These are phyloP conservation scores for Wickerhamiella kurtzmanii DNA, from an alignment of 805 yeast genomes.

Conservation along the genomic window DNA sequence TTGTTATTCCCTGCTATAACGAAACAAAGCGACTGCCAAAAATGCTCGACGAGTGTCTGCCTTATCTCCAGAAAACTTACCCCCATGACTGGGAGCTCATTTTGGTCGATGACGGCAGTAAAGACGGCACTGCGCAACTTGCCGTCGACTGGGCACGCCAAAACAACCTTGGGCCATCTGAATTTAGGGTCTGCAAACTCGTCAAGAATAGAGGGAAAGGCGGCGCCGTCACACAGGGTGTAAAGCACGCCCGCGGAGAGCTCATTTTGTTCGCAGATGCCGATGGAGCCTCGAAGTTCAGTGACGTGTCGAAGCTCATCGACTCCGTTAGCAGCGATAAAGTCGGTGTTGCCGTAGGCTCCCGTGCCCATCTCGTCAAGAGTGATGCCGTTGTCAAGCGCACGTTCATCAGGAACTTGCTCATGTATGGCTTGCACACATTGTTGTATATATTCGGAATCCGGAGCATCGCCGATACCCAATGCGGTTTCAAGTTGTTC, in stretches of 20 bases:
- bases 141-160: conserved; percentile 47
- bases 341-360: conserved; percentile 56
- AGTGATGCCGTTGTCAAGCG: conserved; percentile 96
- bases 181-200: conserved; percentile 57
- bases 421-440: conserved; percentile 86
- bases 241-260: conserved; percentile 59
- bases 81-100: conserved; percentile 51
- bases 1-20: conserved; percentile 89
- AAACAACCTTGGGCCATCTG: conserved; percentile 41
- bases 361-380: conserved; percentile 91
- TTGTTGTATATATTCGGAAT: conserved; percentile 83
- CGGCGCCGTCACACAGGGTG: conserved; percentile 93
- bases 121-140: conserved; percentile 60
- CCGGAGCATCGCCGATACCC: conserved; percentile 77
- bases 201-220: conserved; percentile 81
- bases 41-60: conserved; percentile 30
- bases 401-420: conserved; percentile 70
- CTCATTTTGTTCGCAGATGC: conserved; percentile 88
- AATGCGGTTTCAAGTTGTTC: conserved; percentile 93
- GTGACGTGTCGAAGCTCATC: conserved; percentile 47
- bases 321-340: conserved; percentile 25
- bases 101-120: conserved; percentile 85
- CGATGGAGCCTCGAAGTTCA: conserved; percentile 84
- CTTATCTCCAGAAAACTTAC: conserved; percentile 32
- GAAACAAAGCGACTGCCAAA: conserved; percentile 58